A percentile compares a stretch with the other conserved stretches of the same genome.
These are phyloP conservation scores for Thalassiosira allenii DNA, from an alignment of 352 stramenopile species.

Conservation along the genomic window DNA sequence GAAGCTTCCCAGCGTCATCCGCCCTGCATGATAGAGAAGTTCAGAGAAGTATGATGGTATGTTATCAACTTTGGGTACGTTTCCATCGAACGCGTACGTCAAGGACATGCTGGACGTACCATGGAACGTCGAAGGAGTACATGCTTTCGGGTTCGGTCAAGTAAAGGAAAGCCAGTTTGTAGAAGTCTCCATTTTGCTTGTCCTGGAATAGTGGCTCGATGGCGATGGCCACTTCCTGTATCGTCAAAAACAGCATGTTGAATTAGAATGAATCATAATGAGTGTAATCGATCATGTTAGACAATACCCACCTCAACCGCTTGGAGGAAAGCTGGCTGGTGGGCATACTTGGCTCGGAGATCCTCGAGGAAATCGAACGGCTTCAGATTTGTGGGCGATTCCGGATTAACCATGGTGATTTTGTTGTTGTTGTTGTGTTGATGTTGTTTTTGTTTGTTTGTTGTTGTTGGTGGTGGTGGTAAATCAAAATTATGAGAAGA, in stretches of 20 bases:
- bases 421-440: neutral
- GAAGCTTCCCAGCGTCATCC: slow-evolving; percentile 91
- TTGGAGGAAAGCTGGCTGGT: slow-evolving; percentile 74
- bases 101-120: too few relatives aligned
- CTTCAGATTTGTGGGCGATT: slow-evolving; percentile 2
- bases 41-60: too few relatives aligned
- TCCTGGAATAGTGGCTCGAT: slow-evolving; percentile 72
- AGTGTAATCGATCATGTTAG: too few relatives aligned
- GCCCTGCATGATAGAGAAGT: too few relatives aligned
- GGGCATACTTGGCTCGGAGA: slow-evolving; percentile 61
- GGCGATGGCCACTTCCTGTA: slow-evolving; percentile 72
- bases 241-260: too few relatives aligned
- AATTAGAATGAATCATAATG: too few relatives aligned
- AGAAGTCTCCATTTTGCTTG: slow-evolving; percentile 67
- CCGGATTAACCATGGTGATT: slow-evolving; percentile 16
- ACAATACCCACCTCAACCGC: slow-evolving; percentile 70
- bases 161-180: slow-evolving; percentile 72
- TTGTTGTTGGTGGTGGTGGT: too few relatives aligned
- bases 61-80: too few relatives aligned
- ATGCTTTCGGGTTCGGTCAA: slow-evolving; percentile 82
- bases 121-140: slow-evolving; percentile 91
- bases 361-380: slow-evolving; percentile 62
- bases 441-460: too few relatives aligned
- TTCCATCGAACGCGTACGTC: too few relatives aligned
- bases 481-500: too few relatives aligned